Base-by-base conservation (phyloP, 1,139 yeast genomes). In the Tardiomyces depauwii region DNA sequence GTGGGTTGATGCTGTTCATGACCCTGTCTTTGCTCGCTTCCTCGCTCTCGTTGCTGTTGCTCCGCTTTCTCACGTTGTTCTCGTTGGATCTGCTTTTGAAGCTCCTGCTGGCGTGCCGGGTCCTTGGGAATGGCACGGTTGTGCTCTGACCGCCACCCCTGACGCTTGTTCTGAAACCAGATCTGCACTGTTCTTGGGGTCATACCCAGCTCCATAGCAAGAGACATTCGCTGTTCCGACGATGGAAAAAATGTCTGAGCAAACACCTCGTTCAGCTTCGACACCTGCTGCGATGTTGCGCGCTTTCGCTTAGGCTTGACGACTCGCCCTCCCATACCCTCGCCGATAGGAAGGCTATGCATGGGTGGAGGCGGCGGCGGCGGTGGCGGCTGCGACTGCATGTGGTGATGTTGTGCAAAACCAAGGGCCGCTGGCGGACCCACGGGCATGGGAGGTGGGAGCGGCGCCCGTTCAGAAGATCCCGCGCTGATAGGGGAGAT, bases 121-220 rank as follows among this genome's bases (percentile, higher is more conserved):
- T 58, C 61, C 32, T 59, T 42, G 10, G 63, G 63, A 7, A 59
- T 51, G 9, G 59, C 47, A 18, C 59, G 48, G 41, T 55, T 53
- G 45, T 60, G 60, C 44, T 63, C 66, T 4, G 65, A 56, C 30
- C 64, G 49, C 63, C 65, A 63, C 19, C 65, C 65, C 49, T 64
- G 68, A 7, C 69, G 56, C 36, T 62, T 56, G 51, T 65, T 65
- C 49, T 65, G 69, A 49, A 65, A 65, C 69, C 69, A 65, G 33
- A 65, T 65, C 51, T 65, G 69, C 5, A 65, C 68, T 2, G 68
- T 61, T 21, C 69, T 52, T 5, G 68, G 67, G 2, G 67, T 61
- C 68, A 64, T 65, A n/a, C 64, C 65, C 16, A 65, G 59, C 51
- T 65, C 68, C 42, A 55, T 48, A 10, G 68, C 67, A 40, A 65